Evolutionary conservation across 2,329 filamentous ascomycete species (phyloP).

Genomic region (Botryotinia narcissicola): DNA sequence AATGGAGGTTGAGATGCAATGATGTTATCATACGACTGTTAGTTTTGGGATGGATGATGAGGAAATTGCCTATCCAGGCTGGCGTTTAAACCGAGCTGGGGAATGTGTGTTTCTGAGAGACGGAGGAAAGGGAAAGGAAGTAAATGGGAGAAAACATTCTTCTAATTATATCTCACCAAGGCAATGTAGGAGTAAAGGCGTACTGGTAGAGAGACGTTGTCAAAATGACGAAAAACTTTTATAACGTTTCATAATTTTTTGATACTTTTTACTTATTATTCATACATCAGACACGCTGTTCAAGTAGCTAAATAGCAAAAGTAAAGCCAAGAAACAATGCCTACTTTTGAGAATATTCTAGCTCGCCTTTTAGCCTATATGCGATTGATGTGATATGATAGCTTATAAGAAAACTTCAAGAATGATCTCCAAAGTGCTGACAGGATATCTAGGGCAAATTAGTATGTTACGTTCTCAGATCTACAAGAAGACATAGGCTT

Average conservation of each 20-base stretch:
- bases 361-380: neutral
- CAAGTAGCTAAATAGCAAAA: constrained; percentile 4
- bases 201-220: constrained; percentile 20
- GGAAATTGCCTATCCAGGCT: constrained; percentile 8
- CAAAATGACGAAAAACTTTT: neutral
- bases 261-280: constrained; percentile 22
- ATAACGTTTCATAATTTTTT: constrained; percentile 4
- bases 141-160: neutral
- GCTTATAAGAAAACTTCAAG: constrained; percentile 82
- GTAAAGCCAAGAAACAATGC: constrained; percentile 1
- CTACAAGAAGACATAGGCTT: constrained; percentile 35
- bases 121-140: neutral
- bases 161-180: constrained; percentile 16
- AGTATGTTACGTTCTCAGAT: constrained; percentile 16
- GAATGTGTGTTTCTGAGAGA: neutral
- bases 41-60: neutral
- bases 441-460: constrained; percentile 65
- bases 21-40: constrained; percentile 18
- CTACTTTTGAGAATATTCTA: neutral
- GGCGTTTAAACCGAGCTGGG: constrained; percentile 8
- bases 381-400: constrained; percentile 22
- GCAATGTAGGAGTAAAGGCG: constrained; percentile 30
- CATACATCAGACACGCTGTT: constrained; percentile 31
- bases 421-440: constrained; percentile 92
- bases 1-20: constrained; percentile 53